Evolutionary conservation across 306 rosid species (phyloP).

Genomic region (Elaeagnus macrophylla): DNA sequence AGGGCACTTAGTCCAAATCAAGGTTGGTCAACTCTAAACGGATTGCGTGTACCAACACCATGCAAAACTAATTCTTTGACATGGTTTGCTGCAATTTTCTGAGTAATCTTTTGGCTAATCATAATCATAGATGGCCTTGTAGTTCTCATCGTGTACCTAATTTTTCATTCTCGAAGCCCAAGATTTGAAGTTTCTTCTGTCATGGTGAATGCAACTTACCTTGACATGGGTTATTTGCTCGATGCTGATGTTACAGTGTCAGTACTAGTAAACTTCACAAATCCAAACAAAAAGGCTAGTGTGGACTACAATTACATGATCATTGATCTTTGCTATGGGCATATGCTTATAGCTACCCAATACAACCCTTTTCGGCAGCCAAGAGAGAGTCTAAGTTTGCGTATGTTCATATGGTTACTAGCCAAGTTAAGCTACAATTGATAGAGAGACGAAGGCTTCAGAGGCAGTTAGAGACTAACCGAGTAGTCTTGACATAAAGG

Average conservation of each 20-base stretch:
- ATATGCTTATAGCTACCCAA: constrained; percentile 53
- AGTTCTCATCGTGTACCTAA: constrained; percentile 68
- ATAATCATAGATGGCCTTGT: constrained; percentile 65
- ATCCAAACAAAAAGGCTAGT: constrained; percentile 77
- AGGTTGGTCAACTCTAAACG: background rate
- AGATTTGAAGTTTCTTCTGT: constrained; percentile 51
- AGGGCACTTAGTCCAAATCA: background rate
- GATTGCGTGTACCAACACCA: constrained; percentile 8
- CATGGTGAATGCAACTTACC: constrained; percentile 72
- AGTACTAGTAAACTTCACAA: constrained; percentile 75
- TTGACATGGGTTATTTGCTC: constrained; percentile 79
- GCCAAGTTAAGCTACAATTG: constrained; percentile 64
- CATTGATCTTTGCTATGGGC: constrained; percentile 54
- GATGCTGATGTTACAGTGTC: constrained; percentile 72
- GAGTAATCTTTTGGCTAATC: constrained; percentile 64
- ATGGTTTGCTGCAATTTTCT: constrained; percentile 54
- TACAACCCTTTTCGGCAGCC: constrained; percentile 64
- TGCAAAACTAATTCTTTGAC: constrained; percentile 23
- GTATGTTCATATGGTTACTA: constrained; percentile 47
- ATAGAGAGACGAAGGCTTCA: constrained; percentile 37
- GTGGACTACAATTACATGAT: constrained; percentile 61
- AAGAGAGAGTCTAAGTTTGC: constrained; percentile 45
- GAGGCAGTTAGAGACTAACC: constrained; percentile 55
- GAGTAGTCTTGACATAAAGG: constrained; percentile 44
- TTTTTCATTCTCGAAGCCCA: constrained; percentile 73